phyloP scores from a whole-genome alignment of 1,284 basidiomycete genomes.

The Heterobasidion parviporum region DNA sequence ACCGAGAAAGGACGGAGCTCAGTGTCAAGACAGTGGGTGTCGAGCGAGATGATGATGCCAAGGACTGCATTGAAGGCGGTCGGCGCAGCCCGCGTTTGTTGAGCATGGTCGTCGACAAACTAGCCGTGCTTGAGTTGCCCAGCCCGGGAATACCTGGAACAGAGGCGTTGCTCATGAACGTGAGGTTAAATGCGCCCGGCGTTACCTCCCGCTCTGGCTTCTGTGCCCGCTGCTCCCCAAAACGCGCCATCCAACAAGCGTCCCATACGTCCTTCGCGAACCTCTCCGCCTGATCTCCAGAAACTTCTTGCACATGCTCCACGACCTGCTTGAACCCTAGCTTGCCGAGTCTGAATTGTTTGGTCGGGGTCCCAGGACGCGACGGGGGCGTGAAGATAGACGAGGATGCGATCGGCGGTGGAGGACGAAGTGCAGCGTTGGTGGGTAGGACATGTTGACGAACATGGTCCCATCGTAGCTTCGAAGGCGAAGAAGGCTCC shows the following conservation, averaged over 20 bases:
- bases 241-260: conserved; percentile 41
- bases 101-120: conserved; percentile 15
- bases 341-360: conserved; percentile 41
- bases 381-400: conserved; percentile 17
- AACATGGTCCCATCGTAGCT: conserved; percentile 44
- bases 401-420: conserved; percentile 17
- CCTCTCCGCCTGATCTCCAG: conserved; percentile 33
- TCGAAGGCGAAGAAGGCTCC: conserved; percentile 28
- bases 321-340: conserved; percentile 55
- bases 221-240: conserved; percentile 21
- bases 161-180: conserved; percentile 39
- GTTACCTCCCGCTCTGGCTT: conserved; percentile 30
- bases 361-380: conserved; percentile 31
- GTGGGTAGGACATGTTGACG: conserved; percentile 41
- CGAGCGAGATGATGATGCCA: conserved; percentile 16
- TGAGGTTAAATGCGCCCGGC: conserved; percentile 30
- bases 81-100: conserved; percentile 26
- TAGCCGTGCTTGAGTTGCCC: conserved; percentile 13
- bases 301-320: conserved; percentile 42
- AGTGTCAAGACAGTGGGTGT: conserved; percentile 28
- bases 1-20: conserved; percentile 31
- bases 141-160: conserved; percentile 18
- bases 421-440: conserved; percentile 13
- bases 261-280: conserved; percentile 43
- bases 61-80: conserved; percentile 31